Percentiles rank a stretch among this genome's conserved stretches.
phyloP scores from a whole-genome alignment of 2,329 filamentous ascomycete genomes.

The Elsinoe fawcettii region DNA sequence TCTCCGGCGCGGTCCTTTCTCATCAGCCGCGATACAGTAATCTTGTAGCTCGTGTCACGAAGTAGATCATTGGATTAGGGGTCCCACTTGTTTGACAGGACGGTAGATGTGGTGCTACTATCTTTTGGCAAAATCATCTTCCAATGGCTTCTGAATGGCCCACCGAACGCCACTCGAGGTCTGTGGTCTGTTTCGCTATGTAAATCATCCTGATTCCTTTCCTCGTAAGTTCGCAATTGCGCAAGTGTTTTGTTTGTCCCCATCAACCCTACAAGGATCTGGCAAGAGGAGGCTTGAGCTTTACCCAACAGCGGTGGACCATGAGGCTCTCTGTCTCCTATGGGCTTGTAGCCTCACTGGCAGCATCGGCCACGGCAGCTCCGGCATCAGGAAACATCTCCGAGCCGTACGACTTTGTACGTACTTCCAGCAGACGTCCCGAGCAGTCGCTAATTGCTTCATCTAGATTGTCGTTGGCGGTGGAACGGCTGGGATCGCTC shows the following conservation, averaged over 20 bases:
- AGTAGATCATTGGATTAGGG: conserved; percentile 2
- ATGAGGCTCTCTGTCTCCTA: neutral
- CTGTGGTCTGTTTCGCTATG: neutral
- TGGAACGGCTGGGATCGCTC: conserved; percentile 25
- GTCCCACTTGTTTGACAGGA: neutral
- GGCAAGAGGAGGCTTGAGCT: neutral
- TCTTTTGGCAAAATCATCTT: neutral
- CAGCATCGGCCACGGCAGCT: neutral
- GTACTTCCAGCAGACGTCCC: neutral
- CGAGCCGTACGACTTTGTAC: conserved; percentile 6
- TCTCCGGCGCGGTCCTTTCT: neutral
- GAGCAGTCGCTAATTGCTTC: neutral
- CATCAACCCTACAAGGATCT: neutral
- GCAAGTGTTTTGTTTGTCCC: neutral
- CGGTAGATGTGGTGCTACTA: neutral
- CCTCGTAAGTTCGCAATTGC: neutral
- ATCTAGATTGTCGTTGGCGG: conserved; percentile 23
- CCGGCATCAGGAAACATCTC: neutral
- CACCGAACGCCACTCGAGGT: neutral
- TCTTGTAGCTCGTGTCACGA: neutral
- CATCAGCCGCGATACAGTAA: neutral
- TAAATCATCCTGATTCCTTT: conserved; percentile 8
- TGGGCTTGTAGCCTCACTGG: neutral
- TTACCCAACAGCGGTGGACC: neutral
- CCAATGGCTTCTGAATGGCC: neutral